Conservation (phyloP, 495 filamentous ascomycete genomes). For the Trichodelitschia bisporula region DNA sequence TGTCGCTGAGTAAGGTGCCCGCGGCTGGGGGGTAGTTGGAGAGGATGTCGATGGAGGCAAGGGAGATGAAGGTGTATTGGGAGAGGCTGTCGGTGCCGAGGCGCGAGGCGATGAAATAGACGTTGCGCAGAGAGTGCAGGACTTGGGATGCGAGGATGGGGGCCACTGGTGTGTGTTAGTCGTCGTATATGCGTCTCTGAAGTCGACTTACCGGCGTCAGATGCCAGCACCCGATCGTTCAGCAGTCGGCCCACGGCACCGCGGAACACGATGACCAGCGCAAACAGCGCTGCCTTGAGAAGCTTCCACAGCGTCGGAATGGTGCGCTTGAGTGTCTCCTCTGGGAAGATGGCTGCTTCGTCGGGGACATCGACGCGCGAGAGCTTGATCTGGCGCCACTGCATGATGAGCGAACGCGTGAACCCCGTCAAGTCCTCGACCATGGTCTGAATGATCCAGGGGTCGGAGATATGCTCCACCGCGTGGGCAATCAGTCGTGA, state of each 20-base stretch:
- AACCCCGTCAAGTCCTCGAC: constrained; percentile 55
- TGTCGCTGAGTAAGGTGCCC: constrained; percentile 41
- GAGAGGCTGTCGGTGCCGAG: constrained; percentile 49
- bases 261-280: constrained; percentile 49
- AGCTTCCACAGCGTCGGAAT: constrained; percentile 61
- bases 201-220: constrained; percentile 24
- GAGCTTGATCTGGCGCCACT: constrained; percentile 69
- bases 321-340: constrained; percentile 42
- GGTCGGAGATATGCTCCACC: constrained; percentile 36
- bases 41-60: constrained; percentile 75
- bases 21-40: constrained; percentile 44
- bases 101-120: constrained; percentile 73
- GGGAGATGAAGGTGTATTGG: constrained; percentile 62
- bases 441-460: constrained; percentile 32
- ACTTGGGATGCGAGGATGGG: constrained; percentile 51
- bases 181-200: constrained; percentile 10
- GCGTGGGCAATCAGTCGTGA: constrained; percentile 53
- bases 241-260: constrained; percentile 45
- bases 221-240: constrained; percentile 26
- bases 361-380: constrained; percentile 62
- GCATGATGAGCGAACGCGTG: constrained; percentile 39
- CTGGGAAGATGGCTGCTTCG: constrained; percentile 39
- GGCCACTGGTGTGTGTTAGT: constrained; percentile 20
- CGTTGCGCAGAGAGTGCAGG: constrained; percentile 52
- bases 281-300: constrained; percentile 57